These are phyloP conservation scores for Ascochyta koolunga DNA, from an alignment of 2,329 filamentous ascomycete species.

Conservation along the genomic window DNA sequence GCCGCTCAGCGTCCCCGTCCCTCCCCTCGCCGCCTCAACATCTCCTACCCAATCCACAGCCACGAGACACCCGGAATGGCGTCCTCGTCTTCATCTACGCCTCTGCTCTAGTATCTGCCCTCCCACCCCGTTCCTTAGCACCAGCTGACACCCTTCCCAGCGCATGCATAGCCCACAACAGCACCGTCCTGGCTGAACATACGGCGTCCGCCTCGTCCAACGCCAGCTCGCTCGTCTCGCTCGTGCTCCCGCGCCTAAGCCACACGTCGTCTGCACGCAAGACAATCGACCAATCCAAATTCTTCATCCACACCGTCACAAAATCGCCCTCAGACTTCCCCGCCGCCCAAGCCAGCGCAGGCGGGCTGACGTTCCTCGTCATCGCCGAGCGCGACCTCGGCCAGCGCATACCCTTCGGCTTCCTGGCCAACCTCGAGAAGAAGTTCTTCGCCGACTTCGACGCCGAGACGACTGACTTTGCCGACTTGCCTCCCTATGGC, in stretches of 20 bases:
- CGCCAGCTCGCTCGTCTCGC: slow-evolving; percentile 83
- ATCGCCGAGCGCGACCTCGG: slow-evolving; percentile 81
- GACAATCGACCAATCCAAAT: slow-evolving; percentile 88
- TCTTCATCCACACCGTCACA: slow-evolving; percentile 95
- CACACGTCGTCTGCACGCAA: slow-evolving; percentile 83
- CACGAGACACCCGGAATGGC: slow-evolving; percentile 37
- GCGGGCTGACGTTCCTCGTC: slow-evolving; percentile 89
- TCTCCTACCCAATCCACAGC: slow-evolving; percentile 4
- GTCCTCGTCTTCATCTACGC: slow-evolving; percentile 47
- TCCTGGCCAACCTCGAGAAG: slow-evolving; percentile 86
- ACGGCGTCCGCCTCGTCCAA: slow-evolving; percentile 83
- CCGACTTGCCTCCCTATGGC: slow-evolving; percentile 83
- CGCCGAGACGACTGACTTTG: slow-evolving; percentile 71
- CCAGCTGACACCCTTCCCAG: slow-evolving; percentile 54
- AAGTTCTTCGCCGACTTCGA: slow-evolving; percentile 79
- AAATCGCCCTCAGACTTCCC: slow-evolving; percentile 75
- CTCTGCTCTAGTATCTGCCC: slow-evolving; percentile 47
- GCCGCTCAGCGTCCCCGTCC: neutral
- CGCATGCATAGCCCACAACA: slow-evolving; percentile 91
- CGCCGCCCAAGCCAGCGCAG: slow-evolving; percentile 62
- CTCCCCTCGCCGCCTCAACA: slow-evolving; percentile 1
- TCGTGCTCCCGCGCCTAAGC: slow-evolving; percentile 93
- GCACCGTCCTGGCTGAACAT: slow-evolving; percentile 91
- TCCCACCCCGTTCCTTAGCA: neutral
- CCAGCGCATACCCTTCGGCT: slow-evolving; percentile 90